These are phyloP conservation scores for Botrytis porri DNA, from an alignment of 2,329 filamentous ascomycete species.

Conservation along the genomic window DNA sequence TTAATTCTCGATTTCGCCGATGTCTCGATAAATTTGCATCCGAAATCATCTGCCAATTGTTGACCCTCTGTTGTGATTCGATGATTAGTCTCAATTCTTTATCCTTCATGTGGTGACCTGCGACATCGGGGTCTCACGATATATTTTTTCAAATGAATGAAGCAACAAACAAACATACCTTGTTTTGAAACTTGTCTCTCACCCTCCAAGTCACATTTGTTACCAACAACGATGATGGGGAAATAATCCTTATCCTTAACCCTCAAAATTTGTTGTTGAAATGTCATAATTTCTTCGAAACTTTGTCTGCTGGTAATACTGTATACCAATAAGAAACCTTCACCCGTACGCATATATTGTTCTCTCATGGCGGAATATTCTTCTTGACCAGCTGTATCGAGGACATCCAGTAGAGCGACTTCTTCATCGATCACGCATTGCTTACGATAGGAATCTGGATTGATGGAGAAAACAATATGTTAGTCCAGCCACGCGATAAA, in stretches of 20 bases:
- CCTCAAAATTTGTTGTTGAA: constrained; percentile 96
- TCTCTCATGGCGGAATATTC: constrained; percentile 99
- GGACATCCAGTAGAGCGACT: constrained; percentile 92
- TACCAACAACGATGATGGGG: constrained; percentile 97
- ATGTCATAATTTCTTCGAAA: constrained; percentile 97
- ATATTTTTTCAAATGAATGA: constrained; percentile 25
- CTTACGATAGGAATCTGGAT: constrained; percentile 95
- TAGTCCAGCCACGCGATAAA: not conserved
- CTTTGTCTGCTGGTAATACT: constrained; percentile 96
- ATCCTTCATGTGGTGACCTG: no score
- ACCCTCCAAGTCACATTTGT: constrained; percentile 96
- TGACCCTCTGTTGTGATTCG: constrained; percentile 69
- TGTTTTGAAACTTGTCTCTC: constrained; percentile 89
- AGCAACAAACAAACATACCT: constrained; percentile 58
- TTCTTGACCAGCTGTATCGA: constrained; percentile 97
- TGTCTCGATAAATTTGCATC: constrained; percentile 98
- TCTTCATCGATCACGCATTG: constrained; percentile 99
- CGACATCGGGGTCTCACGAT: not conserved
- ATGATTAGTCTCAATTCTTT: not conserved
- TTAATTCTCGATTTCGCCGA: constrained; percentile 98
- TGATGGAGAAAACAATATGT: not conserved
- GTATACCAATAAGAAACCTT: constrained; percentile 96
- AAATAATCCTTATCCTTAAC: constrained; percentile 99
- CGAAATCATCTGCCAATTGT: constrained; percentile 78
- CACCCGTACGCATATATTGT: constrained; percentile 99